phyloP scores from a whole-genome alignment of 176 grass and related monocot genomes.

The Stipa capillata region DNA sequence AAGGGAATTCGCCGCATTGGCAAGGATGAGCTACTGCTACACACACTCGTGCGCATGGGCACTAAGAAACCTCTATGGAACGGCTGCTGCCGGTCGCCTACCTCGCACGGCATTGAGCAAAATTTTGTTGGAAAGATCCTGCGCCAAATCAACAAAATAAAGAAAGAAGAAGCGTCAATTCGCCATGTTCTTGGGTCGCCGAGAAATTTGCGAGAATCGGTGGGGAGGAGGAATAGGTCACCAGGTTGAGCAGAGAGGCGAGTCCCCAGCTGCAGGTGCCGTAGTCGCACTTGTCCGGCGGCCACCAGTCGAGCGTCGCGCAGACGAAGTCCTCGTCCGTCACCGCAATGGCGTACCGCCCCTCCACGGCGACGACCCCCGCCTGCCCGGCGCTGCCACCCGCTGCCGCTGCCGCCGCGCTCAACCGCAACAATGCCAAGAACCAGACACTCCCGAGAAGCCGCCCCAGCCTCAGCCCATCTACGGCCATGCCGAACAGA shows the following conservation, averaged over 20 bases:
- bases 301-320: constrained; percentile 98
- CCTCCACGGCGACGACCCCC: constrained; percentile 29
- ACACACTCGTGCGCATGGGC: not conserved
- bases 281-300: constrained; percentile 94
- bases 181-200: not conserved
- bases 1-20: not conserved
- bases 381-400: not conserved
- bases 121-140: constrained; percentile 81
- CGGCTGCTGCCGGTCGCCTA: constrained; percentile 15
- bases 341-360: constrained; percentile 38
- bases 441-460: constrained; percentile 25
- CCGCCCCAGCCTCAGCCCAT: not conserved
- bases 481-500: not conserved
- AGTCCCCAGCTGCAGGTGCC: constrained; percentile 87
- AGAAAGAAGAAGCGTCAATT: not conserved
- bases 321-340: constrained; percentile 85
- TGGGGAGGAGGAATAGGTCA: not conserved
- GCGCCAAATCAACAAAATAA: constrained; percentile 15
- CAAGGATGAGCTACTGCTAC: not conserved
- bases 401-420: not conserved
- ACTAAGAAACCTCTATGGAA: not conserved
- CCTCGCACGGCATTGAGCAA: constrained; percentile 81
- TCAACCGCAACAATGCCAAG: constrained; percentile 28
- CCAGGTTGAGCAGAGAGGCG: constrained; percentile 78
- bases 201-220: not conserved